Conservation (phyloP, 169 alveolate species). For the Plasmodium blacklocki region DNA sequence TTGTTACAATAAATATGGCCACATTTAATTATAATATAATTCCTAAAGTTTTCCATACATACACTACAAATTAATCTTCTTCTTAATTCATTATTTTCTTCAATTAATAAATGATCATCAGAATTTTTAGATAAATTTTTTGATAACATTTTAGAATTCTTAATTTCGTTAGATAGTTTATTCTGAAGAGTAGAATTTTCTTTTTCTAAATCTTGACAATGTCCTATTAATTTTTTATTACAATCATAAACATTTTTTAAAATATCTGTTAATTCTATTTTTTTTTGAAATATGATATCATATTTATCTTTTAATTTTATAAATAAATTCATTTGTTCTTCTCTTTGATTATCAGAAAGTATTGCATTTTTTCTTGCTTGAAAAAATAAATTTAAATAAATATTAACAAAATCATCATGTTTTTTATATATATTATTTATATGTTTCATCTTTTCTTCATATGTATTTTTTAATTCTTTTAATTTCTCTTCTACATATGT, state of each 20-base stretch:
- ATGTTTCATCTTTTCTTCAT: slow-evolving; percentile 24
- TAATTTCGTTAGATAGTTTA: not conserved
- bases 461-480: slow-evolving; percentile 25
- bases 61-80: slow-evolving; percentile 87
- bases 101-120: slow-evolving; percentile 57
- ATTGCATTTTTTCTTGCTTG: slow-evolving; percentile 51
- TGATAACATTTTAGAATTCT: not conserved
- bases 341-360: slow-evolving; percentile 47
- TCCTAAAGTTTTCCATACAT: slow-evolving; percentile 87
- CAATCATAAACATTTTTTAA: slow-evolving; percentile 29
- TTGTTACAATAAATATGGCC: slow-evolving; percentile 88
- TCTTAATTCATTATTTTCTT: slow-evolving; percentile 82
- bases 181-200: slow-evolving; percentile 28
- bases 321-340: slow-evolving; percentile 57
- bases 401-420: slow-evolving; percentile 31
- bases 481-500: slow-evolving; percentile 49
- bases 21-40: slow-evolving; percentile 84
- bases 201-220: slow-evolving; percentile 27
- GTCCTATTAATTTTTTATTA: slow-evolving; percentile 39
- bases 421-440: slow-evolving; percentile 46
- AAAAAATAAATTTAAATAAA: slow-evolving; percentile 55
- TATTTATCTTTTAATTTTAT: slow-evolving; percentile 48
- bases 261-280: slow-evolving; percentile 30
- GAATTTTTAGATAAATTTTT: not conserved
- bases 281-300: slow-evolving; percentile 35